These are phyloP conservation scores for Apostasia shenzhenica DNA, from an alignment of 106 monocot species.

Conservation along the genomic window DNA sequence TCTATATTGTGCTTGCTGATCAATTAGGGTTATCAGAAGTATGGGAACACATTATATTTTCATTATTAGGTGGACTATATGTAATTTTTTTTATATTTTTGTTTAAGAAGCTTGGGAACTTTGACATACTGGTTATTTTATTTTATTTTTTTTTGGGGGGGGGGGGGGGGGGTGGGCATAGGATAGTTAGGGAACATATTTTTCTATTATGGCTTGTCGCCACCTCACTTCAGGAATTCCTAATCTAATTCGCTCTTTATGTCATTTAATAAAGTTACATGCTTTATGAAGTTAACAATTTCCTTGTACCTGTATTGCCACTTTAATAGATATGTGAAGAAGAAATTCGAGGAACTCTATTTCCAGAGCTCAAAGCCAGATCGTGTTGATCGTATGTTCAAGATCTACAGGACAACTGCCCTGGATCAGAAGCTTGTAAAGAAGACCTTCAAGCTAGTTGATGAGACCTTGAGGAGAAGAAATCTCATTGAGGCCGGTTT, in stretches of 20 bases:
- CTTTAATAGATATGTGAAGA: conserved; percentile 80
- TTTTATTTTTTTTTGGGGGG: too few species aligned
- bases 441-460: conserved; percentile 95
- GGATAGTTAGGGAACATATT: too few species aligned
- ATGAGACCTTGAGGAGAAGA: conserved; percentile 88
- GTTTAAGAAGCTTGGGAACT: too few species aligned
- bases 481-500: conserved; percentile 81
- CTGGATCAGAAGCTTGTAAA: conserved; percentile 98
- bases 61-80: too few species aligned
- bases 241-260: background rate
- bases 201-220: too few species aligned
- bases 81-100: too few species aligned
- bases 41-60: too few species aligned
- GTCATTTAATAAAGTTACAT: background rate
- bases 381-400: conserved; percentile 76
- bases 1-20: too few species aligned
- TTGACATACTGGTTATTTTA: too few species aligned
- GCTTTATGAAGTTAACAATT: background rate
- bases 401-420: conserved; percentile 95
- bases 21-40: too few species aligned
- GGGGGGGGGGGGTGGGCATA: too few species aligned
- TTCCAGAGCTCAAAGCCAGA: conserved; percentile 89
- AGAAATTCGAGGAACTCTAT: conserved; percentile 98
- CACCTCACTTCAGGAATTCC: too few species aligned
- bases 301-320: background rate